Evolutionary conservation across 2,329 filamentous ascomycete species (phyloP).

Genomic region (Cladosporium sphaerospermum): DNA sequence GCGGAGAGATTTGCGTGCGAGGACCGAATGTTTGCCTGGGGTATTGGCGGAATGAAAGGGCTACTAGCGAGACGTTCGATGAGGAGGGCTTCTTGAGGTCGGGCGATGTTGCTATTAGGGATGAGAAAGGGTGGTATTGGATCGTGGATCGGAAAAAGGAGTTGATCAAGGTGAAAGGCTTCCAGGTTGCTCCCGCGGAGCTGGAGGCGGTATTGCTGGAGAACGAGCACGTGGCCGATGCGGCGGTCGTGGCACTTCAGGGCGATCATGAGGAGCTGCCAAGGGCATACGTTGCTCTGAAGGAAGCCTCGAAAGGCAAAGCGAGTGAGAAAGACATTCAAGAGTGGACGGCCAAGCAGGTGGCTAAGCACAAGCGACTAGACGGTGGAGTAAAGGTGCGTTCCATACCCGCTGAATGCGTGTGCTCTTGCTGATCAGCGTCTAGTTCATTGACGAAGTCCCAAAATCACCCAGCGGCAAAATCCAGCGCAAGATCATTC

Average conservation of each 20-base stretch:
- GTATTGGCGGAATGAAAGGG: constrained; percentile 67
- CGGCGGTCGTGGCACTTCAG: constrained; percentile 41
- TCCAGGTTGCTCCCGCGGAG: constrained; percentile 44
- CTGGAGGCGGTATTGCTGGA: constrained; percentile 41
- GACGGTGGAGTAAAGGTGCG: constrained; percentile 35
- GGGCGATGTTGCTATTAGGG: constrained; percentile 76
- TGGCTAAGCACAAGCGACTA: constrained; percentile 43
- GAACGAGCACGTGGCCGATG: constrained; percentile 39
- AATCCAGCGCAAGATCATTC: constrained; percentile 41
- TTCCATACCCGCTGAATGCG: neutral
- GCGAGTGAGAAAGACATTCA: constrained; percentile 37
- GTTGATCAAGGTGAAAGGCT: constrained; percentile 49
- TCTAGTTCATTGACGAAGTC: constrained; percentile 40
- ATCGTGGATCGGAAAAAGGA: constrained; percentile 80
- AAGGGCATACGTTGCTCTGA: constrained; percentile 39
- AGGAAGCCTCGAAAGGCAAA: constrained; percentile 26
- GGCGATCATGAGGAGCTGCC: constrained; percentile 41
- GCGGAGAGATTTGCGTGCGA: constrained; percentile 58
- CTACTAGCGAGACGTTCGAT: constrained; percentile 65
- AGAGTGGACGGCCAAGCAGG: constrained; percentile 38
- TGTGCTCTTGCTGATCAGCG: neutral
- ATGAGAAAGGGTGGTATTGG: constrained; percentile 73
- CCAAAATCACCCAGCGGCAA: constrained; percentile 44
- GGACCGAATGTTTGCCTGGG: constrained; percentile 77
- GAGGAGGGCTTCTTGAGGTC: constrained; percentile 82